phyloP scores from a whole-genome alignment of 192 early-diverging fungal species.

The Pilaira anomala region DNA sequence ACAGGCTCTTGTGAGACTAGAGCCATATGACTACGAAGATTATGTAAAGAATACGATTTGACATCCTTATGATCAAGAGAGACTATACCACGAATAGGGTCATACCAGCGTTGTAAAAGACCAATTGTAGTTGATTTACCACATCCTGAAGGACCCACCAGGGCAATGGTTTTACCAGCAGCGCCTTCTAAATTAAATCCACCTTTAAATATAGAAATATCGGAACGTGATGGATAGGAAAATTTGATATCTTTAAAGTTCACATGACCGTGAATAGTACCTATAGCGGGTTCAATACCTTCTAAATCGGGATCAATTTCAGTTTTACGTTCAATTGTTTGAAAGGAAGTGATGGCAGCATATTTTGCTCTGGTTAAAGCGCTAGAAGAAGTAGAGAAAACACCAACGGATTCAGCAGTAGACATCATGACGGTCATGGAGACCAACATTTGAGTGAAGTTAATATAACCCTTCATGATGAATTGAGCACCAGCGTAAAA shows the following conservation, averaged over 20 bases:
- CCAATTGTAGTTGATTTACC: slow-evolving; percentile 73
- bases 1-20: slow-evolving; percentile 92
- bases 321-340: slow-evolving; percentile 65
- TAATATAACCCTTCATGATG: slow-evolving; percentile 6
- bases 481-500: slow-evolving; percentile 63
- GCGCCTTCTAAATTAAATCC: slow-evolving; percentile 43
- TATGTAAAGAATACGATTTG: slow-evolving; percentile 54
- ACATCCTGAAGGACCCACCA: slow-evolving; percentile 86
- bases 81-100: slow-evolving; percentile 57
- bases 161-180: slow-evolving; percentile 70
- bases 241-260: slow-evolving; percentile 56
- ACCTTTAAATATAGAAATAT: slow-evolving; percentile 59
- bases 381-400: slow-evolving; percentile 65
- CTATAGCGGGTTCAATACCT: slow-evolving; percentile 47
- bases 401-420: slow-evolving; percentile 59
- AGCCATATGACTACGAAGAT: slow-evolving; percentile 69
- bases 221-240: slow-evolving; percentile 62
- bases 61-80: slow-evolving; percentile 58
- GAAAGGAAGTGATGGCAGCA: slow-evolving; percentile 68
- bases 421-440: slow-evolving; percentile 30
- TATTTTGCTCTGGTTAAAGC: slow-evolving; percentile 78
- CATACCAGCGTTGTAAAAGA: slow-evolving; percentile 78
- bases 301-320: slow-evolving; percentile 57
- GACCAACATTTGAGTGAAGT: slow-evolving; percentile 22
- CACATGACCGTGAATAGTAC: slow-evolving; percentile 45